Evolutionary conservation across 495 filamentous ascomycete genomes (phyloP), one percentile per base, ranked within the genome.

Genomic region (Oleoguttula mirabilis): DNA sequence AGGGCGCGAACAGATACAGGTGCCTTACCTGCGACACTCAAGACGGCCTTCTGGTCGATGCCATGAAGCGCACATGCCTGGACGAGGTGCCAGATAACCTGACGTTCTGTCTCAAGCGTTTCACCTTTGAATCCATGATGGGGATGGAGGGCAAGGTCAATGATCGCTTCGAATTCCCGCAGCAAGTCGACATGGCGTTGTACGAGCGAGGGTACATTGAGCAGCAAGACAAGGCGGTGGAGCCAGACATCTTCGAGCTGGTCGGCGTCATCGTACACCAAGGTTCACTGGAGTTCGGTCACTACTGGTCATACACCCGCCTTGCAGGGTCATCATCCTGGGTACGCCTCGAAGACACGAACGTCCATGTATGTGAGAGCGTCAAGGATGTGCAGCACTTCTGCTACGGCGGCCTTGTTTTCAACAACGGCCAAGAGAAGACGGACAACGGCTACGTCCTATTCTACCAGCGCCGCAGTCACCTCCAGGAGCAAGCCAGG

Each of bases 1-100:
- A 92, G 71, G 90, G 90, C 54, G 82, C 94, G 48, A 96, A 99
- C 62, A 94, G 94, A 60, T 99, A 99, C 67, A 90, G 87, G 39
- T 99, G 90, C 65, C 84, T 86, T 3, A 80, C 76, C 3, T 99
- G 90, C 59, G 81, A 80, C 31, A 11, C 28, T 3, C 32, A 40
- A 6, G 41, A 38, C 23, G 79, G 78, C 28, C 87, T 90, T 15
- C 51, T 61, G 57, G 88, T 96, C 20, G 80, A 95, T 64, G 90
- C 90, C 35, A 86, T 96, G 38, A 96, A 94, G 63, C 74, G 85
- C 73, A 62, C 87, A 10, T 96, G 88, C 52, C 63, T 99, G 42
- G 94, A 94, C 55, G 84, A 95, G 47, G 78, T 95, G 3, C 90
- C 90, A 0, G 77, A 99, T 55, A 87, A 92, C 56, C 67, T 99